phyloP scores from a whole-genome alignment of 2,329 filamentous ascomycete genomes.

The Aureobasidium sp. region DNA sequence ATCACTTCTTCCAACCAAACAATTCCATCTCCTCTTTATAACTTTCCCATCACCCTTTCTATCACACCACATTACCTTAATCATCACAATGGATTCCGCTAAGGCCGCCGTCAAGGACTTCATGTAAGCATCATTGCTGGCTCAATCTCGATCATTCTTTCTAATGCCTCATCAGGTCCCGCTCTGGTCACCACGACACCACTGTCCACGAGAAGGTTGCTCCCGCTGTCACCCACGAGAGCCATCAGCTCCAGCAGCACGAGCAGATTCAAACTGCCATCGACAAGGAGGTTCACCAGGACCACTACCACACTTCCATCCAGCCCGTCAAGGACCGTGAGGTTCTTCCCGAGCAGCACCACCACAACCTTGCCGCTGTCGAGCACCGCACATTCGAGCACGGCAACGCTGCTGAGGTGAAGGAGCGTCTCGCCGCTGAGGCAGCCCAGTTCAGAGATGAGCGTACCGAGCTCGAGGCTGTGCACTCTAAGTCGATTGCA shows the following conservation, averaged over 20 bases:
- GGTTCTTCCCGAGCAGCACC: slow-evolving; percentile 55
- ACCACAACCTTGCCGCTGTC: slow-evolving; percentile 51
- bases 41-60: slow-evolving; percentile 1
- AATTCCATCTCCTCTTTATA: background rate
- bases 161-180: background rate
- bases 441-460: slow-evolving; percentile 48
- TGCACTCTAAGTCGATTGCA: slow-evolving; percentile 42
- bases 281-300: slow-evolving; percentile 63
- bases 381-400: slow-evolving; percentile 58
- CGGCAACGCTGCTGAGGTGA: slow-evolving; percentile 46
- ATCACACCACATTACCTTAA: slow-evolving; percentile 3
- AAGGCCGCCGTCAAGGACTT: slow-evolving; percentile 57
- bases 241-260: slow-evolving; percentile 52
- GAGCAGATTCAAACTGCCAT: slow-evolving; percentile 57
- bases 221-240: slow-evolving; percentile 54
- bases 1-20: slow-evolving; percentile 13
- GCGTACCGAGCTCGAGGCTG: slow-evolving; percentile 40
- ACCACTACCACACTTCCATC: slow-evolving; percentile 63
- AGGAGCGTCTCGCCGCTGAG: slow-evolving; percentile 47
- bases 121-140: slow-evolving; percentile 32
- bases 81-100: slow-evolving; percentile 54
- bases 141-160: background rate
- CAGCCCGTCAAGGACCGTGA: slow-evolving; percentile 49
- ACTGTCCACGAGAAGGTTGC: slow-evolving; percentile 60
- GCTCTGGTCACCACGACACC: slow-evolving; percentile 57